Percentiles rank a stretch among this genome's conserved stretches.
Conservation (phyloP, 208 protist species). For the Sergeia podlipaevii region DNA sequence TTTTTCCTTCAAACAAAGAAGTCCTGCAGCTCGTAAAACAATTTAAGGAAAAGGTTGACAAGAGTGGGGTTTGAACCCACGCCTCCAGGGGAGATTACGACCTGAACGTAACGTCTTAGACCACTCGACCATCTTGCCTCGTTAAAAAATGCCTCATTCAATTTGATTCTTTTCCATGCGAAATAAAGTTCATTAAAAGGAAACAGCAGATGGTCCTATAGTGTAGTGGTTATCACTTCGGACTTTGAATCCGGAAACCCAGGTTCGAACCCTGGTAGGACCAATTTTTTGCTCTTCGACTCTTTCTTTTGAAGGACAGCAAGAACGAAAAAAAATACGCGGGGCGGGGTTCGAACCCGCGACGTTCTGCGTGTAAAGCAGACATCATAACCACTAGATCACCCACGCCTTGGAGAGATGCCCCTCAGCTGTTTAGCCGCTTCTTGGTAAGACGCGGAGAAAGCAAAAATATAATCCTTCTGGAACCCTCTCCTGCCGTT, state of each 20-base stretch:
- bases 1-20: conserved; percentile 3
- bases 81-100: too few species aligned
- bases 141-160: too few species aligned
- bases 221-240: conserved; percentile 85
- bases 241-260: conserved; percentile 84
- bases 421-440: not conserved
- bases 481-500: conserved; percentile 66
- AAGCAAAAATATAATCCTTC: conserved; percentile 41
- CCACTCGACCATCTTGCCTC: too few species aligned
- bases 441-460: not conserved
- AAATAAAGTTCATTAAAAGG: too few species aligned
- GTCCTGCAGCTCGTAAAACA: not conserved
- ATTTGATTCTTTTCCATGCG: too few species aligned
- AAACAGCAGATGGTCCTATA: conserved; percentile 47
- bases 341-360: too few species aligned
- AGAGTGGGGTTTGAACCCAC: too few species aligned
- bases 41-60: too few species aligned
- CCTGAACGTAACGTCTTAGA: too few species aligned
- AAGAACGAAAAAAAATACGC: too few species aligned
- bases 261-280: conserved; percentile 82
- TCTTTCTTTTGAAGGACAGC: too few species aligned
- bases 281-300: conserved; percentile 43
- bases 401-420: conserved; percentile 15
- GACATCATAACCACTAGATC: conserved; percentile 48
- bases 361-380: conserved; percentile 48